Evolutionary conservation across 495 filamentous ascomycete genomes (phyloP).

Genomic region (Terfezia claveryi): DNA sequence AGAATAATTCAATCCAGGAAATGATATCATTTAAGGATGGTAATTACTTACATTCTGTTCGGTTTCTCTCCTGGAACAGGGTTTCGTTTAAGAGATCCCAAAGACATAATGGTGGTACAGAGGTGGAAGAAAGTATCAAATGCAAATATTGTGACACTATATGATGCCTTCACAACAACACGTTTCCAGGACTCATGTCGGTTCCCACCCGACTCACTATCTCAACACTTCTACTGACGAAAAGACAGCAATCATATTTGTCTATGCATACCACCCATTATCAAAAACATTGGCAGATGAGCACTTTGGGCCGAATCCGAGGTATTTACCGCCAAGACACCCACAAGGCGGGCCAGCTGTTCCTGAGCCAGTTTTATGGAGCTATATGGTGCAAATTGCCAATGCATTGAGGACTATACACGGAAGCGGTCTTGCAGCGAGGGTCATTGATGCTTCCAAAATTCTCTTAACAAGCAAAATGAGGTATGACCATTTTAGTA

Average conservation of each 20-base stretch:
- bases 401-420: slow-evolving; percentile 76
- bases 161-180: slow-evolving; percentile 81
- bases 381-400: slow-evolving; percentile 81
- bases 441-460: slow-evolving; percentile 65
- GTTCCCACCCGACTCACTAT: neutral
- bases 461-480: slow-evolving; percentile 59
- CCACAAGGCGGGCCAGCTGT: slow-evolving; percentile 28
- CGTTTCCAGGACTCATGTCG: slow-evolving; percentile 71
- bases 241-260: slow-evolving; percentile 48
- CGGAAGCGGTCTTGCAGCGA: slow-evolving; percentile 52
- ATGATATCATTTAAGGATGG: slow-evolving; percentile 5
- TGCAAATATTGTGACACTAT: slow-evolving; percentile 62
- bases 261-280: slow-evolving; percentile 77
- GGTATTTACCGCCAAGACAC: slow-evolving; percentile 28
- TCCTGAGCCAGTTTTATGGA: slow-evolving; percentile 65
- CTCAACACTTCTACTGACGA: neutral
- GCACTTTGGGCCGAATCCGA: slow-evolving; percentile 40
- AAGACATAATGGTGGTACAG: slow-evolving; percentile 62
- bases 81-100: slow-evolving; percentile 66
- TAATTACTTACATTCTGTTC: neutral
- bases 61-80: slow-evolving; percentile 22
- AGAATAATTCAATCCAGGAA: neutral
- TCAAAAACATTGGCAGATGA: slow-evolving; percentile 77
- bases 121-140: slow-evolving; percentile 79
- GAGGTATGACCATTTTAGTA: slow-evolving; percentile 4